Conservation (phyloP, 2,329 filamentous ascomycete genomes). For the Coniochaeta sp. region DNA sequence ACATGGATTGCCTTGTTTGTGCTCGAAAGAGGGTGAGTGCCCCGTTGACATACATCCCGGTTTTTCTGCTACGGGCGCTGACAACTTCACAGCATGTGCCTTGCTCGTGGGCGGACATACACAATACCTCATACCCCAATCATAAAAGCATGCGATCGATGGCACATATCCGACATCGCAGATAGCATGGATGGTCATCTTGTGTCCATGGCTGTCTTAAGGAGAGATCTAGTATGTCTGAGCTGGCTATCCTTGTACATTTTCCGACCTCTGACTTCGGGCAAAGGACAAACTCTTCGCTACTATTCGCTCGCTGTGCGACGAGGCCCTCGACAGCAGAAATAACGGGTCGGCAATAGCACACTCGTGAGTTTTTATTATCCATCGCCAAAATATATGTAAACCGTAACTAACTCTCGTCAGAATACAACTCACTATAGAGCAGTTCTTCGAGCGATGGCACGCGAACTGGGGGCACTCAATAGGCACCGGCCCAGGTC, state of each 20-base stretch:
- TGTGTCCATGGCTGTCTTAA: conserved; percentile 62
- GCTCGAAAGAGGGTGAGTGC: conserved; percentile 54
- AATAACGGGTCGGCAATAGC: conserved; percentile 46
- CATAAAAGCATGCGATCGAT: conserved; percentile 59
- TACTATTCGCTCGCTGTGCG: conserved; percentile 51
- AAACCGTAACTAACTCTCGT: conserved; percentile 11
- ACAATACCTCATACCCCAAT: conserved; percentile 59
- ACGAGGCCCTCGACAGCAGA: conserved; percentile 40
- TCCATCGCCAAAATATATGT: neutral
- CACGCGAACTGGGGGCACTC: conserved; percentile 53
- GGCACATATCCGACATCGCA: conserved; percentile 56
- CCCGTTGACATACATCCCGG: no score
- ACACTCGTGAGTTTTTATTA: conserved; percentile 30
- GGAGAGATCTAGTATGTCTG: conserved; percentile 51
- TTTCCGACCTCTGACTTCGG: neutral
- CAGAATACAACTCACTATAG: conserved; percentile 51
- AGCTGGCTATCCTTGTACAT: neutral
- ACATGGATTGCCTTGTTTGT: conserved; percentile 68
- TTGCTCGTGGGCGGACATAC: conserved; percentile 62
- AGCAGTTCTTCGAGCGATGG: conserved; percentile 60
- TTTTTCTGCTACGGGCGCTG: conserved; percentile 4
- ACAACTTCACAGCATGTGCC: conserved; percentile 43
- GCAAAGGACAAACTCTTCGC: conserved; percentile 46
- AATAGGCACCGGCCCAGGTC: conserved; percentile 45
- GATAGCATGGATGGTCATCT: conserved; percentile 64